Conservation (phyloP, 2,329 filamentous ascomycete genomes). For the Paraphoma chrysanthemicola region DNA sequence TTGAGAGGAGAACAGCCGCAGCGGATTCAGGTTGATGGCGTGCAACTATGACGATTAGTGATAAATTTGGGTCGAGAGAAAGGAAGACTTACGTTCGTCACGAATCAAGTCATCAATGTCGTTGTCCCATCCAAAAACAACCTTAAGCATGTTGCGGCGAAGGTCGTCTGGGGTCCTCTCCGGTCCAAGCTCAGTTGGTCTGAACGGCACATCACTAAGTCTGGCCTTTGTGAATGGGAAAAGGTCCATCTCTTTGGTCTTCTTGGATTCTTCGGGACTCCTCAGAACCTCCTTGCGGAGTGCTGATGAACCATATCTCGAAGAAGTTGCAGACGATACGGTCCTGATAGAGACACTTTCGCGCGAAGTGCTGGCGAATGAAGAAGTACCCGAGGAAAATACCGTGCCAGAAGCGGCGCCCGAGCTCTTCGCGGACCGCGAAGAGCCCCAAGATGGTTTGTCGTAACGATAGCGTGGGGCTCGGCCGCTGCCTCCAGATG, state of each 20-base stretch:
- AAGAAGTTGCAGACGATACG: constrained; percentile 57
- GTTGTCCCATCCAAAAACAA: constrained; percentile 94
- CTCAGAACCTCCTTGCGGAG: constrained; percentile 80
- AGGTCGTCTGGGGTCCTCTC: constrained; percentile 71
- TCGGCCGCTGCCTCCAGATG: constrained; percentile 56
- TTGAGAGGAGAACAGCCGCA: constrained; percentile 81
- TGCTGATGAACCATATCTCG: constrained; percentile 65
- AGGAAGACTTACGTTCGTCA: constrained; percentile 70
- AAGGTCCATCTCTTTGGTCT: constrained; percentile 69
- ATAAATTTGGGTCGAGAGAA: neutral
- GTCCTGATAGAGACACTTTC: constrained; percentile 67
- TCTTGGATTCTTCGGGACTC: constrained; percentile 74
- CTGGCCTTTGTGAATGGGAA: constrained; percentile 86
- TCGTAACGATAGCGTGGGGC: constrained; percentile 55
- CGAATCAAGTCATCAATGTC: constrained; percentile 81
- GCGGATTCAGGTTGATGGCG: constrained; percentile 76
- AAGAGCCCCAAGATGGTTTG: constrained; percentile 38
- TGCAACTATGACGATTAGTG: constrained; percentile 57
- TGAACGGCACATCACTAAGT: constrained; percentile 82
- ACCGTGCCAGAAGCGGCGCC: constrained; percentile 66
- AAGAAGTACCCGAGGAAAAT: constrained; percentile 70
- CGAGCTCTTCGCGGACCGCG: constrained; percentile 41
- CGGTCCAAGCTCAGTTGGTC: constrained; percentile 65
- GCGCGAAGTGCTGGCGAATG: constrained; percentile 47
- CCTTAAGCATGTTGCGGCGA: constrained; percentile 86